A percentile compares a stretch with the other conserved stretches of the same genome.
These are phyloP conservation scores for Avena eriantha DNA, from an alignment of 176 grass and related monocot species.

Conservation along the genomic window DNA sequence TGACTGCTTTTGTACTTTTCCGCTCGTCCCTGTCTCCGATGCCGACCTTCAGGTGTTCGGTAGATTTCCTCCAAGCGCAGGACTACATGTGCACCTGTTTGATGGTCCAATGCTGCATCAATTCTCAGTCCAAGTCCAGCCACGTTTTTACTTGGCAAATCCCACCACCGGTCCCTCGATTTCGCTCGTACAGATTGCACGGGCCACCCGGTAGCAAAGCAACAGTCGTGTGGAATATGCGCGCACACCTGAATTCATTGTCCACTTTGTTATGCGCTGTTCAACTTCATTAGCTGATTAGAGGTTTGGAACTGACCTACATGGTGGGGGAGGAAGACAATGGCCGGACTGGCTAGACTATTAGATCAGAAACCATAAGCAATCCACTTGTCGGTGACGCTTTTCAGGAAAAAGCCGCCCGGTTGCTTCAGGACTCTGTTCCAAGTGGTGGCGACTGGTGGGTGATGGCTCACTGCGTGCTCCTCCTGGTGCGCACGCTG, in stretches of 20 bases:
- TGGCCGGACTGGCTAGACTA: conserved; percentile 12
- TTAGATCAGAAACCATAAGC: neutral
- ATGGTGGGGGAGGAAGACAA: neutral
- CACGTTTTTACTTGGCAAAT: neutral
- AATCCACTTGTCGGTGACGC: conserved; percentile 27
- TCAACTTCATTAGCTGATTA: neutral
- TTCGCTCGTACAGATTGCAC: neutral
- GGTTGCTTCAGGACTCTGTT: conserved; percentile 23
- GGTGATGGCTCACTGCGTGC: conserved; percentile 46
- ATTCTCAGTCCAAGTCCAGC: neutral
- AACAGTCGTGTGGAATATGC: neutral
- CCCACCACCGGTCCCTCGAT: neutral
- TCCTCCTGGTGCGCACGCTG: conserved; percentile 24
- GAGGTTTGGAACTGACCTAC: neutral
- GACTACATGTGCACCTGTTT: neutral
- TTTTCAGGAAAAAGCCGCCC: neutral
- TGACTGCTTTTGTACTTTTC: conserved; percentile 30
- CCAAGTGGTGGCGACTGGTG: conserved; percentile 43
- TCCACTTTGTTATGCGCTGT: neutral
- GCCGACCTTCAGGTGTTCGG: conserved; percentile 8
- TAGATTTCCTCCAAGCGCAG: conserved; percentile 22
- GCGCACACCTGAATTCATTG: neutral
- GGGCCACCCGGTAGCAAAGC: conserved; percentile 1
- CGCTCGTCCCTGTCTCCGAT: neutral
- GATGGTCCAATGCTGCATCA: conserved; percentile 23